A percentile compares a stretch with the other conserved stretches of the same genome.
phyloP scores from a whole-genome alignment of 2,329 filamentous ascomycete genomes.

The Ceratocystiopsis brevicomis region DNA sequence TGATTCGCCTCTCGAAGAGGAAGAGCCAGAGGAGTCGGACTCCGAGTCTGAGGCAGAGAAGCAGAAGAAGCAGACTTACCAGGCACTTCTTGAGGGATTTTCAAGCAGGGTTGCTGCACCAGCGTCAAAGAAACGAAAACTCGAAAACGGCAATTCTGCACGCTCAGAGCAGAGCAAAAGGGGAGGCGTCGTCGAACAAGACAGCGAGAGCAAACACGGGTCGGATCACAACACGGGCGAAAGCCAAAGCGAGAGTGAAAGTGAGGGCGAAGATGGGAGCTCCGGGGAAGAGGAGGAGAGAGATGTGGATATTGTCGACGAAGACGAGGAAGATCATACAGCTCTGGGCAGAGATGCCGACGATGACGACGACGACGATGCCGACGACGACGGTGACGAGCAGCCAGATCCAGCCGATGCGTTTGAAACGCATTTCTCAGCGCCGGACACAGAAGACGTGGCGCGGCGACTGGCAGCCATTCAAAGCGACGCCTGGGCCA shows the following conservation, averaged over 20 bases:
- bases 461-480: constrained; percentile 31
- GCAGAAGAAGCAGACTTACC: constrained; percentile 24
- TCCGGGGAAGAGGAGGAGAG: constrained; percentile 2
- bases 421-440: constrained; percentile 64
- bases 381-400: constrained; percentile 31
- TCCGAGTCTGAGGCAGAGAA: constrained; percentile 22
- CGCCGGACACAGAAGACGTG: constrained; percentile 42
- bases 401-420: constrained; percentile 37
- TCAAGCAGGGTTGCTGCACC: constrained; percentile 24
- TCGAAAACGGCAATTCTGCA: constrained; percentile 20
- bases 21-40: constrained; percentile 23
- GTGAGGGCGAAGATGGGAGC: constrained; percentile 11
- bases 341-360: no score
- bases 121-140: constrained; percentile 35
- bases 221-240: no score
- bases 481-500: constrained; percentile 31
- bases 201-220: not conserved
- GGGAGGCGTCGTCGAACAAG: not conserved
- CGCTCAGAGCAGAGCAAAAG: constrained; percentile 7
- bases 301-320: constrained; percentile 25
- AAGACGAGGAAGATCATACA: constrained; percentile 25
- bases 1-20: not conserved
- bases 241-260: constrained; percentile 7
- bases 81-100: constrained; percentile 39
- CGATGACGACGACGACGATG: constrained; percentile 15